Evolutionary conservation across 768 basidiomycete genomes (phyloP).

Genomic region (Cyclocybe aegerita): DNA sequence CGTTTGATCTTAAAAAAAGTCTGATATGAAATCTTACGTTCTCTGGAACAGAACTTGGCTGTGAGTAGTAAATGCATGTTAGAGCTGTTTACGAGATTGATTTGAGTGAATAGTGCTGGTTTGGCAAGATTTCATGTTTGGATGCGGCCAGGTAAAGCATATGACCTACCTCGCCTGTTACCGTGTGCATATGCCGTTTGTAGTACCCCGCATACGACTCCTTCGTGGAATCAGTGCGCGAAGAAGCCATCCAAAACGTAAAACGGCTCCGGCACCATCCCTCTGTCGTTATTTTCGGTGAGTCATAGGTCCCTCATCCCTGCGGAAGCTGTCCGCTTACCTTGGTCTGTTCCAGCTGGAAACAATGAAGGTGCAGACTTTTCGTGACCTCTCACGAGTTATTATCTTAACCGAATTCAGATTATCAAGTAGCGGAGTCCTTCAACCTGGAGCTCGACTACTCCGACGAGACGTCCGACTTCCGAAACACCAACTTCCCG

Average conservation of each 20-base stretch:
- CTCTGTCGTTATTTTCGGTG: conserved; percentile 85
- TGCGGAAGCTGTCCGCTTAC: neutral
- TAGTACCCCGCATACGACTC: conserved; percentile 89
- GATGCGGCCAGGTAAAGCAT: conserved; percentile 75
- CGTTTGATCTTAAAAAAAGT: neutral
- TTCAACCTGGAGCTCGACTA: conserved; percentile 81
- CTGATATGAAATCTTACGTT: neutral
- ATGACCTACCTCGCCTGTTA: neutral
- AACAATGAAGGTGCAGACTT: conserved; percentile 67
- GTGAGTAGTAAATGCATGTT: conserved; percentile 30
- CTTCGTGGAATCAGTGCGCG: conserved; percentile 68
- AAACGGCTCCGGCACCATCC: conserved; percentile 85
- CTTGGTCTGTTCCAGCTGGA: conserved; percentile 47
- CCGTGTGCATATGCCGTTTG: conserved; percentile 2
- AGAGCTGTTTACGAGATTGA: neutral
- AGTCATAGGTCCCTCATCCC: conserved; percentile 16
- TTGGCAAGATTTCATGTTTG: conserved; percentile 99
- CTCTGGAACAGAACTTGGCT: conserved; percentile 57
- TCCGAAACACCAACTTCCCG: conserved; percentile 83
- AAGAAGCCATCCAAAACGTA: conserved; percentile 84
- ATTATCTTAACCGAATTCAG: conserved; percentile 29
- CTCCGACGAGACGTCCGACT: conserved; percentile 80
- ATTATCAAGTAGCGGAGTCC: conserved; percentile 88
- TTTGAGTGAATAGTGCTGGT: conserved; percentile 61
- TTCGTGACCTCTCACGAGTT: neutral